Evolutionary conservation across 2,329 filamentous ascomycete genomes (phyloP).

Genomic region (Lizonia empirigonia): DNA sequence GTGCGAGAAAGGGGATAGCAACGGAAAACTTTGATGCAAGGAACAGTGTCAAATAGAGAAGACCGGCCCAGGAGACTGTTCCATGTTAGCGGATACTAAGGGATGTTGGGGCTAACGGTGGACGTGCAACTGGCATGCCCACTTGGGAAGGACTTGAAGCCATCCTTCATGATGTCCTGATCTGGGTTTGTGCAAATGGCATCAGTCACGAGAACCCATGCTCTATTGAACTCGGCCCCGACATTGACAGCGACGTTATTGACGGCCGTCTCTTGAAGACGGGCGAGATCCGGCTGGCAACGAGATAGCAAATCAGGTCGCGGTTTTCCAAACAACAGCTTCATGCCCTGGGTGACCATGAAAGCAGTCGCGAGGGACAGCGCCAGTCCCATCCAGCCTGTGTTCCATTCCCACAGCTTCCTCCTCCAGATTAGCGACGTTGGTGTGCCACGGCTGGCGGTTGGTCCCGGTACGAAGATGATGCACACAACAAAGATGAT

Average conservation of each 20-base stretch:
- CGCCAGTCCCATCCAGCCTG: conserved; percentile 80
- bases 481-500: conserved; percentile 73
- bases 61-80: conserved; percentile 71
- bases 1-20: conserved; percentile 70
- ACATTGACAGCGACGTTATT: conserved; percentile 67
- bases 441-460: conserved; percentile 67
- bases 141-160: conserved; percentile 83
- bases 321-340: conserved; percentile 72
- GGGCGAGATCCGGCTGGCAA: conserved; percentile 74
- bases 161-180: conserved; percentile 69
- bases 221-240: conserved; percentile 55
- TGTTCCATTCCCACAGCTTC: conserved; percentile 90
- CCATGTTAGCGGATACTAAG: not conserved
- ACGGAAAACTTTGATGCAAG: conserved; percentile 82
- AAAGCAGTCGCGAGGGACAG: conserved; percentile 74
- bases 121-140: conserved; percentile 71
- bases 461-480: conserved; percentile 72
- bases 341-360: conserved; percentile 84
- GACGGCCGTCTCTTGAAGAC: conserved; percentile 60
- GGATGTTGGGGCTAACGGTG: not conserved
- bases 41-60: conserved; percentile 86
- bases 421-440: conserved; percentile 72
- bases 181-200: conserved; percentile 75
- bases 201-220: conserved; percentile 73
- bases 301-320: conserved; percentile 69